phyloP scores from a whole-genome alignment of 495 filamentous ascomycete species.

The Podospora didyma region DNA sequence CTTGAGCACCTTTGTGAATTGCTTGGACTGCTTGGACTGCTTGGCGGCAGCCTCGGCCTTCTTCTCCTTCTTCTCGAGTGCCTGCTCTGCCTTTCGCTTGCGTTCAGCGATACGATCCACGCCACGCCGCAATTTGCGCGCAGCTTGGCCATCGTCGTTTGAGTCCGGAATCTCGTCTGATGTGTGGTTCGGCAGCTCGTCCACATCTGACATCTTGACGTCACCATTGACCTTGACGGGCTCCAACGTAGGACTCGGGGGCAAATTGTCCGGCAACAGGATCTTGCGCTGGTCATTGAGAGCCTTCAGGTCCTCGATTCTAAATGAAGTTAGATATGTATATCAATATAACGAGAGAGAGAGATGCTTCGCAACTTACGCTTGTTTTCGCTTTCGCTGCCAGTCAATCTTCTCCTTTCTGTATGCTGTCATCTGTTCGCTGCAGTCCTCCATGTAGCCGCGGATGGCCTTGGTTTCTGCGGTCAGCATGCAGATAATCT shows the following conservation, averaged over 20 bases:
- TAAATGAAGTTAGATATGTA: slow-evolving; percentile 33
- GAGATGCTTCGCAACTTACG: slow-evolving; percentile 54
- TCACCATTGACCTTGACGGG: slow-evolving; percentile 47
- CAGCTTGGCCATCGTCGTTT: slow-evolving; percentile 62
- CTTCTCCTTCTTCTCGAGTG: slow-evolving; percentile 74
- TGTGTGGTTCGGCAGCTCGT: slow-evolving; percentile 46
- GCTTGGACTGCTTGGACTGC: slow-evolving; percentile 73
- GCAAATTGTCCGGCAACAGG: slow-evolving; percentile 70
- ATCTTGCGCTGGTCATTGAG: slow-evolving; percentile 86
- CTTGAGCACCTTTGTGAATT: slow-evolving; percentile 79
- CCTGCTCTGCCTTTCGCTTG: slow-evolving; percentile 78
- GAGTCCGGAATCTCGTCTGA: slow-evolving; percentile 54
- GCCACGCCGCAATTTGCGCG: slow-evolving; percentile 73
- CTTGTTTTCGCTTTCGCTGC: slow-evolving; percentile 75
- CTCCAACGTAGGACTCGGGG: slow-evolving; percentile 60
- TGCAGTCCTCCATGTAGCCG: slow-evolving; percentile 85
- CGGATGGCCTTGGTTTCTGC: slow-evolving; percentile 79
- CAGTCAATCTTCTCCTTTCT: slow-evolving; percentile 93
- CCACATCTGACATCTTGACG: slow-evolving; percentile 61
- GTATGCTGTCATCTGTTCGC: slow-evolving; percentile 85
- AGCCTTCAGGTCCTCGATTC: slow-evolving; percentile 74
- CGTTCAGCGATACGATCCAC: slow-evolving; percentile 72
- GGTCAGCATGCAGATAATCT: slow-evolving; percentile 85
- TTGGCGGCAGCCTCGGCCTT: slow-evolving; percentile 81
- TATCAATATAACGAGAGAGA: not conserved